Evolutionary conservation across 225 moss, liverwort and hornwort genomes (phyloP).

Genomic region (Marchantia paleacea): DNA sequence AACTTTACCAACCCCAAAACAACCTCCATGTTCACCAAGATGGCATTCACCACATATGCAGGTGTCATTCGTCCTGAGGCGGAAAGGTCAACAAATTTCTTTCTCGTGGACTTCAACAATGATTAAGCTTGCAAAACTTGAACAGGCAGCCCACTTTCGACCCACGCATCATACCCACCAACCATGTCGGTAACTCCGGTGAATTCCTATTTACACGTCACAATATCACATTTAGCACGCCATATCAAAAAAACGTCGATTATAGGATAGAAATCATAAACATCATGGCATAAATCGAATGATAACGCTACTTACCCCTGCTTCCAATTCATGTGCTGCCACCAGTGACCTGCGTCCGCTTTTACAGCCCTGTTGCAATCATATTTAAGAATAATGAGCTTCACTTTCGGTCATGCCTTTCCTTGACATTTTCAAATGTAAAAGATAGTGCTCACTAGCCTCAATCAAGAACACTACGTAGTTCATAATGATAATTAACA

Average conservation of each 20-base stretch:
- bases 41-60: background rate
- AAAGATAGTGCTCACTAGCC: too few relatives aligned
- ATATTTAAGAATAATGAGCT: background rate
- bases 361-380: conserved; percentile 60
- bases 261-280: background rate
- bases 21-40: background rate
- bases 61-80: background rate
- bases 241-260: background rate
- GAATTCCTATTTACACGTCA: conserved; percentile 28
- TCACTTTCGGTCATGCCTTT: background rate
- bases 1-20: background rate
- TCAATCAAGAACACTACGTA: background rate
- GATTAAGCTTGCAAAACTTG: conserved; percentile 4
- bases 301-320: conserved; percentile 46
- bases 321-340: conserved; percentile 83
- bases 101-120: background rate
- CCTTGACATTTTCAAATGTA: background rate
- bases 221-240: background rate
- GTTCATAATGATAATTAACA: background rate
- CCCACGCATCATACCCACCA: conserved; percentile 43
- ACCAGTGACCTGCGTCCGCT: conserved; percentile 86
- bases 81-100: background rate
- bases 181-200: conserved; percentile 44
- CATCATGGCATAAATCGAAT: too few relatives aligned
- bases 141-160: conserved; percentile 38